Conservation (phyloP, 2,329 filamentous ascomycete species). For the Fusarium sp. region DNA sequence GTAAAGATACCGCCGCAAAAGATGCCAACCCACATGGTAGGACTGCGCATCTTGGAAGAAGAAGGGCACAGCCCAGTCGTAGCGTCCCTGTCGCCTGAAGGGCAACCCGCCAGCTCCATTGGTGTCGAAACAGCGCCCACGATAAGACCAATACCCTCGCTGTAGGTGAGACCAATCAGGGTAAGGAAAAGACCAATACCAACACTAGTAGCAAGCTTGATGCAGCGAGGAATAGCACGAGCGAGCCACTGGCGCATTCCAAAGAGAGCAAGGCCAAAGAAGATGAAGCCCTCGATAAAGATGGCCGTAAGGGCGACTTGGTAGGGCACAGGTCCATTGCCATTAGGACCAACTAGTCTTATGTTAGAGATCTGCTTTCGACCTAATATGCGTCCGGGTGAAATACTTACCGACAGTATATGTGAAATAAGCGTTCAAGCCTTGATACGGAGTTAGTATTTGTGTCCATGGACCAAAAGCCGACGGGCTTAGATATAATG, state of each 20-base stretch:
- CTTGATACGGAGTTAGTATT: slow-evolving; percentile 36
- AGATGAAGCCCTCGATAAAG: slow-evolving; percentile 90
- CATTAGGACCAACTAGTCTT: slow-evolving; percentile 79
- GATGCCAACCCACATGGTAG: slow-evolving; percentile 89
- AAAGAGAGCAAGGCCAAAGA: slow-evolving; percentile 83
- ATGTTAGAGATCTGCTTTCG: neutral
- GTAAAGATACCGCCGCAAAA: slow-evolving; percentile 89
- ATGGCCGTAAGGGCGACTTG: slow-evolving; percentile 85
- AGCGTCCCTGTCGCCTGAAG: slow-evolving; percentile 54
- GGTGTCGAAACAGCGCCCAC: slow-evolving; percentile 79
- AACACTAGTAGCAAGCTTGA: slow-evolving; percentile 89
- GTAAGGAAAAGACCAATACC: slow-evolving; percentile 89
- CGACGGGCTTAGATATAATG: neutral
- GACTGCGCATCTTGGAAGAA: slow-evolving; percentile 83
- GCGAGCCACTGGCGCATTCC: slow-evolving; percentile 92
- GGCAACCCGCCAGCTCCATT: slow-evolving; percentile 82
- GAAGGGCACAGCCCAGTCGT: slow-evolving; percentile 68
- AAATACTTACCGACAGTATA: slow-evolving; percentile 69
- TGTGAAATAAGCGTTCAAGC: slow-evolving; percentile 89
- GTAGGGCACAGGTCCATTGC: slow-evolving; percentile 81
- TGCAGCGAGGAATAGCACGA: slow-evolving; percentile 84
- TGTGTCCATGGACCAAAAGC: neutral
- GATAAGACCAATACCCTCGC: slow-evolving; percentile 85
- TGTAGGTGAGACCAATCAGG: slow-evolving; percentile 83
- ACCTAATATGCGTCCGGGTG: neutral